These are phyloP conservation scores for Trichoderma reesei DNA, from an alignment of 495 filamentous ascomycete species.

Conservation along the genomic window DNA sequence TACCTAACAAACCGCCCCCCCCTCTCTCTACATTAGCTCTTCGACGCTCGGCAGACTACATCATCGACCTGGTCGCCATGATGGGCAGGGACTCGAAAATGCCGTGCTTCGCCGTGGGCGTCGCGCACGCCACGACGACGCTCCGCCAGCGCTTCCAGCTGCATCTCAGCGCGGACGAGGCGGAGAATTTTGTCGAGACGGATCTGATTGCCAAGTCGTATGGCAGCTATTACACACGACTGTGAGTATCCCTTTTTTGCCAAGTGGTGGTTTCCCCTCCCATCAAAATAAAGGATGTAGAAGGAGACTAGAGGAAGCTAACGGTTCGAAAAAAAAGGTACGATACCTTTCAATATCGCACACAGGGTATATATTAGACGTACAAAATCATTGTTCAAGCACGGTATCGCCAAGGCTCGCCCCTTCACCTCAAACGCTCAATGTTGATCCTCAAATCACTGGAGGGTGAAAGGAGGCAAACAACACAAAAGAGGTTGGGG, in stretches of 20 bases:
- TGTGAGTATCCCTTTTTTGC: slow-evolving; percentile 35
- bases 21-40: slow-evolving; percentile 37
- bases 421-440: too few relatives aligned
- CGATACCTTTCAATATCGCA: slow-evolving; percentile 72
- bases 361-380: slow-evolving; percentile 64
- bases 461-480: neutral
- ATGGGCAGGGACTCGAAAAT: slow-evolving; percentile 69
- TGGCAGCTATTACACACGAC: slow-evolving; percentile 68
- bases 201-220: slow-evolving; percentile 60
- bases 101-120: slow-evolving; percentile 62
- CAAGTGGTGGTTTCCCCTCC: neutral
- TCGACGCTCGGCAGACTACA: slow-evolving; percentile 57
- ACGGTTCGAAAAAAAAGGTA: slow-evolving; percentile 37
- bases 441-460: neutral
- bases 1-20: slow-evolving; percentile 7
- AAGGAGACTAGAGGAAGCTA: too few relatives aligned
- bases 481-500: too few relatives aligned
- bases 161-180: slow-evolving; percentile 63
- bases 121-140: slow-evolving; percentile 48
- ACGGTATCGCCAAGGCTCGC: too few relatives aligned
- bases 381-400: neutral
- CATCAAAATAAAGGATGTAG: neutral
- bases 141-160: slow-evolving; percentile 59
- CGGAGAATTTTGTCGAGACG: slow-evolving; percentile 61
- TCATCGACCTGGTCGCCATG: slow-evolving; percentile 63